phyloP scores from a whole-genome alignment of 495 filamentous ascomycete species.

The Penicillium argentinense region DNA sequence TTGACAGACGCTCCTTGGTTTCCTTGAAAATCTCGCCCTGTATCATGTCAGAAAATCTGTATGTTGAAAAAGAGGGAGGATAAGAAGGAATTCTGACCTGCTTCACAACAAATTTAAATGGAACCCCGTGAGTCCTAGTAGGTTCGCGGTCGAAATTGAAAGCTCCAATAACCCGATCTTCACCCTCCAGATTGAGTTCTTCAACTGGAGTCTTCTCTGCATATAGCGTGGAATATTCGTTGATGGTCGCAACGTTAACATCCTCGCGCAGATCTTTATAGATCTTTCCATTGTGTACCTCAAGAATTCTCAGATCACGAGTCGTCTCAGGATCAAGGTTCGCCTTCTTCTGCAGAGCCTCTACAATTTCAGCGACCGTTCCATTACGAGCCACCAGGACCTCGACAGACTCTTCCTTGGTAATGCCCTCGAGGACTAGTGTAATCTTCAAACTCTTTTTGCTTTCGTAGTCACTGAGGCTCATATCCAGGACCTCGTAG shows the following conservation, averaged over 20 bases:
- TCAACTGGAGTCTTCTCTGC: constrained; percentile 82
- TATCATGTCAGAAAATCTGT: constrained; percentile 19
- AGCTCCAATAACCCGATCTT: constrained; percentile 64
- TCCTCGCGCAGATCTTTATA: constrained; percentile 68
- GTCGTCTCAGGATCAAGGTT: constrained; percentile 71
- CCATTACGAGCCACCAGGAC: constrained; percentile 83
- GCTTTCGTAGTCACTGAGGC: constrained; percentile 85
- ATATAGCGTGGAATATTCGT: constrained; percentile 80
- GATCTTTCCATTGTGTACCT: constrained; percentile 74
- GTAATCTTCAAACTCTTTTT: constrained; percentile 81
- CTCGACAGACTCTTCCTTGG: constrained; percentile 82
- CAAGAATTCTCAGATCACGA: constrained; percentile 71
- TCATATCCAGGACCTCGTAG: constrained; percentile 92
- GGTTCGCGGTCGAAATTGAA: constrained; percentile 92
- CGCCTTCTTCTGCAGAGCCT: constrained; percentile 73
- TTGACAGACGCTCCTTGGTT: constrained; percentile 86
- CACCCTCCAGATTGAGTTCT: constrained; percentile 60
- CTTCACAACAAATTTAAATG: constrained; percentile 88
- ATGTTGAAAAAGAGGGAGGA: background rate
- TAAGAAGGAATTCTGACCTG: constrained; percentile 62
- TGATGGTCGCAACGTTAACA: constrained; percentile 67
- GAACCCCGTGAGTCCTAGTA: constrained; percentile 74
- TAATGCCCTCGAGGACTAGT: constrained; percentile 84
- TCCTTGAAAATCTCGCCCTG: constrained; percentile 86
- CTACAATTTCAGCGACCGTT: constrained; percentile 71